Evolutionary conservation across 2,329 filamentous ascomycete species (phyloP).

Genomic region (Ophiostoma piceae): DNA sequence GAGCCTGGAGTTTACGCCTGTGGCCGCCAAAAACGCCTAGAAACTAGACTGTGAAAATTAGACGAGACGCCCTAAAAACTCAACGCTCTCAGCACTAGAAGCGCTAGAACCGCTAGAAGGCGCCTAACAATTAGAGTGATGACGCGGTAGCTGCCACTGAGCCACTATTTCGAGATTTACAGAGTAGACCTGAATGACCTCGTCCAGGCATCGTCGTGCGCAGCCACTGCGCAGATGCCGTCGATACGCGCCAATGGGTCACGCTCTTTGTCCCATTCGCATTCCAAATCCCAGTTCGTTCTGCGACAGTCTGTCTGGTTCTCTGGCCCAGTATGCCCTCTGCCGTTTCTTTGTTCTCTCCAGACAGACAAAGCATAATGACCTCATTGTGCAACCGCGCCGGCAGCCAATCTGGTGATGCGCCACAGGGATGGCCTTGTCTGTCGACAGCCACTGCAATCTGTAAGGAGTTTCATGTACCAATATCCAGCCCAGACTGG

Average conservation of each 20-base stretch:
- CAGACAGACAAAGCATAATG: background rate
- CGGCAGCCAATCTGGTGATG: background rate
- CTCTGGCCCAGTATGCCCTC: background rate
- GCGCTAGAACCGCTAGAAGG: slow-evolving; percentile 1
- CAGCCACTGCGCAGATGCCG: background rate
- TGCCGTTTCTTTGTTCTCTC: background rate
- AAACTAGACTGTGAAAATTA: background rate
- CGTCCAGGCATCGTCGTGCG: background rate
- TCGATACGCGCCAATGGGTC: background rate
- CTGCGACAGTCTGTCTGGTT: background rate
- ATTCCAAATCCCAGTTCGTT: background rate
- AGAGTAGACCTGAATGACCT: too few species aligned
- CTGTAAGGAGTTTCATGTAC: background rate
- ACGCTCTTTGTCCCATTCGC: background rate
- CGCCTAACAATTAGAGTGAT: background rate
- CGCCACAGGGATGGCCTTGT: background rate
- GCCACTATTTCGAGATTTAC: background rate
- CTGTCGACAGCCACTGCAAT: background rate
- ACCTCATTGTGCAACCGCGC: background rate
- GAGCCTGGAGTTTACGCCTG: background rate
- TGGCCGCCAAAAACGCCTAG: background rate
- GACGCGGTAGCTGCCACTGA: background rate
- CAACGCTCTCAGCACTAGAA: background rate
- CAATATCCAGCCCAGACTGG: background rate
- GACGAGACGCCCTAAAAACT: background rate